Conservation (phyloP, 305 asterid species). For the Nicotiana rustica region DNA sequence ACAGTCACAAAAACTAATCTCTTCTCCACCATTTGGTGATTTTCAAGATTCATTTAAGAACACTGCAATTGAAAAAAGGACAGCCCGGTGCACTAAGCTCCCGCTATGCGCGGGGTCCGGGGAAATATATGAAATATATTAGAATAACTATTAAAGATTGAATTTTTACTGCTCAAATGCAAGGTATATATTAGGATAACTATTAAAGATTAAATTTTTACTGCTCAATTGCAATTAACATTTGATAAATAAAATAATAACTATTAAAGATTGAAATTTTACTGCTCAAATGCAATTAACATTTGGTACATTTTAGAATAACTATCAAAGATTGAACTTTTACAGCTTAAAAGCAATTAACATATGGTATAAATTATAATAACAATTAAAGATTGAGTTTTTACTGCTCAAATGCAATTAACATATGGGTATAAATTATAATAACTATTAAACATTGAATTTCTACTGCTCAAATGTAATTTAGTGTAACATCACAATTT, state of each 20-base stretch:
- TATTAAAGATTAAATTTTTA: background rate
- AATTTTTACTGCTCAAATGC: background rate
- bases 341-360: background rate
- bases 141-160: background rate
- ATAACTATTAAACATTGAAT: background rate
- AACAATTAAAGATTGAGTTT: background rate
- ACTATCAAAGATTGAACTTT: background rate
- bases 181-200: background rate
- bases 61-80: slow-evolving; percentile 7
- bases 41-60: background rate
- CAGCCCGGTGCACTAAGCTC: too few relatives aligned
- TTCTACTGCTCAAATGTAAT: background rate
- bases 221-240: background rate
- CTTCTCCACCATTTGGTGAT: slow-evolving; percentile 29
- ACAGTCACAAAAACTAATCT: slow-evolving; percentile 83
- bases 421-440: background rate
- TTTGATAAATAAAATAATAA: too few relatives aligned
- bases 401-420: background rate
- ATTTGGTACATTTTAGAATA: background rate
- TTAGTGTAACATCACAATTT: background rate
- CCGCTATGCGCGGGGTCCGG: too few relatives aligned
- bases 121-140: background rate
- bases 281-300: background rate
- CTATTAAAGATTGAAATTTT: background rate
- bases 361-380: background rate